Evolutionary conservation across 164 flowering plant genomes (phyloP), one percentile per base, ranked within the genome.

Genomic region (Cinnamomum micranthum): DNA sequence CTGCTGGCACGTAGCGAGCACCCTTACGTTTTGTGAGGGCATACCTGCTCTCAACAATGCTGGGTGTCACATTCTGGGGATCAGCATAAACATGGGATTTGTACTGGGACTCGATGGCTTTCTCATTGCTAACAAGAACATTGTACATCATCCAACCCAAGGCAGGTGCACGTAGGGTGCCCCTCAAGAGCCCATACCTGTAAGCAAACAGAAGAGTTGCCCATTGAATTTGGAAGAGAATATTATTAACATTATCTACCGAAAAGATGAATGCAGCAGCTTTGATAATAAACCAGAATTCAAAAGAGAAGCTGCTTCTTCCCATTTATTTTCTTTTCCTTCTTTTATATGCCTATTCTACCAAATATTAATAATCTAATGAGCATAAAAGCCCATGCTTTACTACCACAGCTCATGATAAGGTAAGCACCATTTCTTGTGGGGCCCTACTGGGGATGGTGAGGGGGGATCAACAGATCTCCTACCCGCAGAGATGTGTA

Each of bases 111-210:
- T 86, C 72, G n/a, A 95, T 93, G 64, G 99, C 76, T 76, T 90
- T 91, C 86, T 91, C 93, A 63, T 95, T 95, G 87, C 97, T 95
- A 63, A 95, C 99, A 51, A 95, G 96, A 76, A 95, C 80, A 74
- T 92, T 92, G 79, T 95, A 95, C 97, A 92, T 87, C 98, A 95
- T 93, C 98, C 99, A 92, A 50, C 99, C 99, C 22, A 95, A 78
- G 17, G 92, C 99, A 25, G 99, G 99, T n/a, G 98, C 87, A 78
- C 91, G 84, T 72, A 93, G 80, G 59, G 99, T 90, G 66, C 94
- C 94, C 65, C 99, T 87, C 13, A 95, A 87, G 17, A 95, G 76
- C 33, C 92, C 96, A 71, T 95, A 95, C 86, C 99, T 95, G 83
- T 63, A 65, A 72, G 70, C 9, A 22, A 47, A 69, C 28, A 67